phyloP scores from a whole-genome alignment of 2,329 filamentous ascomycete genomes.

The Xylariales sp. region DNA sequence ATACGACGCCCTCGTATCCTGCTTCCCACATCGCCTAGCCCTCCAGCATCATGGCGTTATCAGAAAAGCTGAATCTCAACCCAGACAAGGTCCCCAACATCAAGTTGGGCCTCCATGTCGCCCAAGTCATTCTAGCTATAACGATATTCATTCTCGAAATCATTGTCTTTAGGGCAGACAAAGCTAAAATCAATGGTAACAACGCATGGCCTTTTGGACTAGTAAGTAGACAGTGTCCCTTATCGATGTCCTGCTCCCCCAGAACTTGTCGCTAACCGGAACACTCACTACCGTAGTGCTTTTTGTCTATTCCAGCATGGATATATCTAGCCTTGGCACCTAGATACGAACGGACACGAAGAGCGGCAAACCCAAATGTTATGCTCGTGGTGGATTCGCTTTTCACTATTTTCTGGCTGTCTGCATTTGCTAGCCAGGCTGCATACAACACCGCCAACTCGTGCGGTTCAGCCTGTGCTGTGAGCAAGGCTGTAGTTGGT shows the following conservation, averaged over 20 bases:
- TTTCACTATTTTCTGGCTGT: conserved; percentile 72
- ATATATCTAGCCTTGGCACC: conserved; percentile 74
- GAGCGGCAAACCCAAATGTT: conserved; percentile 70
- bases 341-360: conserved; percentile 70
- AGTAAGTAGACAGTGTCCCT: conserved; percentile 57
- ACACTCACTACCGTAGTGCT: conserved; percentile 62
- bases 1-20: conserved; percentile 6
- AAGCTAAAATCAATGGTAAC: conserved; percentile 64
- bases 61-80: conserved; percentile 63
- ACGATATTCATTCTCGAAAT: conserved; percentile 71
- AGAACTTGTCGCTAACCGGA: conserved; percentile 13
- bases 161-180: conserved; percentile 64
- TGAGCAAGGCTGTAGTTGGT: conserved; percentile 72
- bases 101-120: conserved; percentile 68
- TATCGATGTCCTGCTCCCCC: conserved; percentile 18
- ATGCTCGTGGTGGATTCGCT: conserved; percentile 69
- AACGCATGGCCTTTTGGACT: conserved; percentile 73
- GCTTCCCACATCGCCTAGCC: conserved; percentile 6
- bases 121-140: conserved; percentile 66
- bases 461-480: conserved; percentile 67
- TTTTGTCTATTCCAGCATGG: conserved; percentile 72
- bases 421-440: conserved; percentile 73
- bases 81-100: conserved; percentile 64
- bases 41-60: conserved; percentile 51
- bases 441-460: conserved; percentile 68